Base-by-base conservation (phyloP, 495 filamentous ascomycete genomes). In the Cladorrhinum samala region DNA sequence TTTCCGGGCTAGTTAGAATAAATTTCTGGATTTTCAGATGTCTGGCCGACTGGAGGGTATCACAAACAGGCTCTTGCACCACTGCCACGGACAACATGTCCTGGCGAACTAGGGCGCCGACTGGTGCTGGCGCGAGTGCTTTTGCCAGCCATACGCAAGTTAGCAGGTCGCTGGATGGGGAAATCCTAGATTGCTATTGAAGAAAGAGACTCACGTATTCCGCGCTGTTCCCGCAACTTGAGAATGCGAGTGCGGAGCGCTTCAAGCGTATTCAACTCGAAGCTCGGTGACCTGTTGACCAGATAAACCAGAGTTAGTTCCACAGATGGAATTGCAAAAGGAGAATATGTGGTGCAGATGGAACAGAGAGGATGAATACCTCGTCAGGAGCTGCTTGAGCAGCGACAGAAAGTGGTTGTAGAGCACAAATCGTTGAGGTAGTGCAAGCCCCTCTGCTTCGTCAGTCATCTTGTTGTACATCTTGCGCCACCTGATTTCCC, bases 401-500 rank as follows among this genome's bases (percentile, higher is more conserved):
- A 77, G 61, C 13, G 68, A 62, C 20, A 82, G 66, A 50, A 77
- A 76, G 47, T 77, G 70, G 45, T 77, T 76, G 59, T 77, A 80
- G 50, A 80, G 70, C 20, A 73, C 67, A 47, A 80, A 80, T 38
- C 77, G 69, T 20, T 76, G 71, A 11, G 71, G 75, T 9, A 81
- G 62, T 11, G 70, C 69, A 27, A 79, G 66, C 3, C 74, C 74
- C 2, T 64, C 69, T 37, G 70, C 72, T 57, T 75, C 75, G 25
- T 73, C 70, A 1, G 70, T 72, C 69, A 78, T 72, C 46, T 71
- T 72, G 67, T 79, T 69, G 51, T 76, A 74, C 76, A 81, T 79
- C 33, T 72, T 70, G 24, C 69, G 71, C 78, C 78, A 81, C 38
- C 76, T 65, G 33, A 66, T 65, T 52, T 74, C 68, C 42, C 70